Base-by-base conservation (phyloP, 768 basidiomycete genomes). In the Xerocomellus intermedius region DNA sequence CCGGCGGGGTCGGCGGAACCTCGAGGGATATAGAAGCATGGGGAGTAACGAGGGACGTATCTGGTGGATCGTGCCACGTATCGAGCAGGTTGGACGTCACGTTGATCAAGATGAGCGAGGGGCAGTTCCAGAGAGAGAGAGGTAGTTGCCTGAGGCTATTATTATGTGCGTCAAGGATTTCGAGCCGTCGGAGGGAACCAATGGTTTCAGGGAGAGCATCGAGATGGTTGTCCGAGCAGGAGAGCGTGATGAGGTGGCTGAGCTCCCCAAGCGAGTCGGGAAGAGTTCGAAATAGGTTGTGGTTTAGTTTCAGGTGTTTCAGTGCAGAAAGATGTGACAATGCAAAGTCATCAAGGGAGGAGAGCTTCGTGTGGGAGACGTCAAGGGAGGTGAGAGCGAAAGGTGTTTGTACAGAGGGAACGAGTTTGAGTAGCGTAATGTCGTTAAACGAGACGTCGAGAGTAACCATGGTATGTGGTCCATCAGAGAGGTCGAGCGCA, bases 161-260 rank as follows among this genome's bases (percentile, higher is more conserved):
- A 67, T 91, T 94, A 67, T 98, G 95, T 3, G 88, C 88, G 60
- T 97, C 92, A 39, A 99, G 78, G 1, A 73, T 75, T 60, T 86
- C 82, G 10, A 98, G 80, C 41, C 82, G 84, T 71, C 84, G 83
- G 42, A 98, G 76, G 9, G 77, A 76, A 14, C 93, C 93, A 45
- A 98, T 85, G 39, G 82, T 83, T 12, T 76, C 69, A 0, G 97
- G 97, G 0, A 98, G 79, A 16, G 79, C 72, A 51, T 83, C 82
- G 19, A 99, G 80, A 60, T 86, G 81, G 73, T 98, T 98, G 70
- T 98, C 91, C n/a, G 91, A 90, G 66, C 91, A 92, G 12, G 89
- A 89, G 8, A 99, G 80, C 0, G 74, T 76, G 61, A 85, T 78
- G 33, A 99, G 82, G 55, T 81, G 80, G 24, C 70, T 74, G 39